Evolutionary conservation across 345 rosid species (phyloP), one percentile per base, ranked within the genome.

Genomic region (Carallia pectinifolia): DNA sequence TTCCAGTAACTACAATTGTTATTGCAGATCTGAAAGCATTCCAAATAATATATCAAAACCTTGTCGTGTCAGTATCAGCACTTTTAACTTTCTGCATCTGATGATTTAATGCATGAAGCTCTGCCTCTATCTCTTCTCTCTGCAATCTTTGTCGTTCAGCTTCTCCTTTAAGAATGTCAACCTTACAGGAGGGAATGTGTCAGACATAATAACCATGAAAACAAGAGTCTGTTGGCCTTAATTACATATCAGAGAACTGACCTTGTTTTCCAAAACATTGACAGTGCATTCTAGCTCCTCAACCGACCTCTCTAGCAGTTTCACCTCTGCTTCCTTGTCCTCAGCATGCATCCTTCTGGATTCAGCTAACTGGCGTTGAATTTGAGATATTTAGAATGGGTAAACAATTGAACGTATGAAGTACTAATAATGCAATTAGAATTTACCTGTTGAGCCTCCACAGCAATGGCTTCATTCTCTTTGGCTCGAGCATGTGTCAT

Each of bases 101-200:
- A 77, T 84, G 77, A 58, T 79, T 87, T 48, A 90, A 73, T 68
- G 85, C 70, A 68, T 83, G 85, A 82, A 92, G 92, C 85, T 95
- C 96, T 59, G 58, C 76, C 80, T 92, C 99, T 64, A 95, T 80
- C 79, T 95, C 98, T 84, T 95, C 97, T 81, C 96, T 87, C 74
- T 89, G 88, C 79, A 95, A 71, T 19, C 89, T 81, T 61, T 92
- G 98, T 62, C 91, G 82, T 79, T 95, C 98, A 75, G 98, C 90
- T 89, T 96, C 98, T 78, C 75, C 96, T 80, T 90, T 89, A 70
- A 96, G 78, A 81, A 89, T 86, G 66, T 87, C 92, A 75, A 87
- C 96, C 99, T 96, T 75, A 78, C 69, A 80, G 73, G 50, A 44
- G 50, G 50, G 50, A 12, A 44, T 39, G 47, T 39, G 13, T 39